These are phyloP conservation scores for Malus hybrid DNA, from an alignment of 331 rosid species.

Conservation along the genomic window DNA sequence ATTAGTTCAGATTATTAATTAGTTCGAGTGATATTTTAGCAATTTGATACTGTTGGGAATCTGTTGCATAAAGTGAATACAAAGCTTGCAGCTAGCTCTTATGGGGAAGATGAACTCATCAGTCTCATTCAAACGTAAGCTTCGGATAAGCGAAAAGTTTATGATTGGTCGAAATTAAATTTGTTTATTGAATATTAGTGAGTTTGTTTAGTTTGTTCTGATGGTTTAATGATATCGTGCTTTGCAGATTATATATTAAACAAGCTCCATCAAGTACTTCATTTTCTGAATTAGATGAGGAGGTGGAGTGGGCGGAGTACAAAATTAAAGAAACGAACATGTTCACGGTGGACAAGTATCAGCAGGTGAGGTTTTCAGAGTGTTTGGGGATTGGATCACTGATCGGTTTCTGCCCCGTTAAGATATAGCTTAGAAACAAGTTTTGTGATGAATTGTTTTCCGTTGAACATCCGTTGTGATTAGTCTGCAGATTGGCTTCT, in stretches of 20 bases:
- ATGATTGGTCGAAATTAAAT: neutral
- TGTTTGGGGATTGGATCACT: conserved; percentile 7
- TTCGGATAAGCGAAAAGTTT: neutral
- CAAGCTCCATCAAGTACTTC: conserved; percentile 65
- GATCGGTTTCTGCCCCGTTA: neutral
- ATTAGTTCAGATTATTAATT: neutral
- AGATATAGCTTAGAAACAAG: neutral
- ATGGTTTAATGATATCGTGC: conserved; percentile 5
- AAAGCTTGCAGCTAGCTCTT: conserved; percentile 78
- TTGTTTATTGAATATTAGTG: neutral
- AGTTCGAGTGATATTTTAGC: conserved; percentile 28
- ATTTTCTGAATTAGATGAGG: conserved; percentile 29
- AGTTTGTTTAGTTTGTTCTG: neutral
- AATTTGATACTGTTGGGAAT: conserved; percentile 77
- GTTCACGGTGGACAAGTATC: conserved; percentile 89
- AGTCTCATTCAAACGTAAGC: conserved; percentile 92
- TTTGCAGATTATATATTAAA: conserved; percentile 62
- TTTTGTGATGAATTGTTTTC: conserved; percentile 32
- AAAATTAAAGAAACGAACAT: conserved; percentile 89
- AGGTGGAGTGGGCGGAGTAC: conserved; percentile 87
- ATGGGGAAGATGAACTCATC: conserved; percentile 87
- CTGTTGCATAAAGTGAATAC: conserved; percentile 62
- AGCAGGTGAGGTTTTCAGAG: conserved; percentile 61
- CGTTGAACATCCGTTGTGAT: conserved; percentile 49
- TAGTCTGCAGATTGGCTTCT: conserved; percentile 97